Evolutionary conservation across 2,329 filamentous ascomycete genomes (phyloP), one percentile per base, ranked within the genome.

Genomic region (Fusarium incarnatum): DNA sequence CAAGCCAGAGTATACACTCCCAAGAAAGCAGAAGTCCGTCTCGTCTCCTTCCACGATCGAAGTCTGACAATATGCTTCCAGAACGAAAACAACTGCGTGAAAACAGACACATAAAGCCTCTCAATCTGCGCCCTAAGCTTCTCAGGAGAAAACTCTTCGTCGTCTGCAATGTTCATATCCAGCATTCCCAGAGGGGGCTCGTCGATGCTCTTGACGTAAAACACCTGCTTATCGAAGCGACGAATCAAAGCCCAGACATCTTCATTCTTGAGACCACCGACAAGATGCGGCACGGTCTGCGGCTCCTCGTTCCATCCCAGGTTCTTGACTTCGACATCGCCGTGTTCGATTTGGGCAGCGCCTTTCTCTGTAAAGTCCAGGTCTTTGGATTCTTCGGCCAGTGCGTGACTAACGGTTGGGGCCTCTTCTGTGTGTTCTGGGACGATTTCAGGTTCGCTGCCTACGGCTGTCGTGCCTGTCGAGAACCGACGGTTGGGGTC

Each of bases 141-240:
- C 75, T 96, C 93, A 0, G 93, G 93, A 0, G 91, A 93, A 77
- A 96, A 96, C 60, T 94, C 91, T 71, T 96, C 93, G 56, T 95
- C 90, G 41, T 94, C 91, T 7, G 92, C 90, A 59, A 93, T 91
- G 72, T 94, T 93, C 62, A 97, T 85, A 77, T 97, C 93, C 40
- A 97, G 82, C 16, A 89, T 88, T 8, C 91, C 92, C 2, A 91
- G 85, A 1, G 80, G 80, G 0, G 75, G 62, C 40, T 80, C 73
- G 1, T 78, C 72, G 11, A 90, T 87, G 28, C 91, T 88, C 77
- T 92, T 93, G 72, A 96, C 91, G 80, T 87, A 82, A 68, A 88
- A 88, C 55, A 87, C 81, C 80, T 88, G 86, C 83, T 93, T 93
- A 77, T 94, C 90, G 78, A 94, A 94, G 2, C 92, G 85, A 25